phyloP scores from a whole-genome alignment of 2,329 filamentous ascomycete species.

The Ascocoryne sarcoides region DNA sequence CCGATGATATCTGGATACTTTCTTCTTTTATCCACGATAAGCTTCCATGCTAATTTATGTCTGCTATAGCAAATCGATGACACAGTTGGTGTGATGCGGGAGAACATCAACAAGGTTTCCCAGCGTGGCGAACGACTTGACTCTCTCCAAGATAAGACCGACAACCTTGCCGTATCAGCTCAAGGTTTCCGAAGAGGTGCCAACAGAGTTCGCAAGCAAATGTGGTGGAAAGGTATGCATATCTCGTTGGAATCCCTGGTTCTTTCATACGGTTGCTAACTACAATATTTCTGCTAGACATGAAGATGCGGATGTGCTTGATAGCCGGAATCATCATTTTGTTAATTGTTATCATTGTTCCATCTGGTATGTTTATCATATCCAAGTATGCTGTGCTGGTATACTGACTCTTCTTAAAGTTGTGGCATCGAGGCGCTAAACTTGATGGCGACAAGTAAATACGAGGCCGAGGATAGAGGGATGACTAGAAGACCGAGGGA shows the following conservation, averaged over 20 bases:
- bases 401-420: conserved; percentile 30
- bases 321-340: conserved; percentile 85
- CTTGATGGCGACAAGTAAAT: neutral
- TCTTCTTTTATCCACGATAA: no score
- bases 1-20: no score
- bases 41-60: conserved; percentile 16
- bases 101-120: conserved; percentile 95
- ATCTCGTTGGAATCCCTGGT: neutral
- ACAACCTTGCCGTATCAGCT: conserved; percentile 86
- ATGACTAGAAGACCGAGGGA: conserved; percentile 24
- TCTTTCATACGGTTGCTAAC: conserved; percentile 7
- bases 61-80: conserved; percentile 82
- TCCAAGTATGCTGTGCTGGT: neutral
- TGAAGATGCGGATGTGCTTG: conserved; percentile 99
- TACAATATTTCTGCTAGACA: conserved; percentile 45
- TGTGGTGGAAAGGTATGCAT: conserved; percentile 78
- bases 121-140: conserved; percentile 87
- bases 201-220: conserved; percentile 92
- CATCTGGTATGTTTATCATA: conserved; percentile 63
- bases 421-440: conserved; percentile 35
- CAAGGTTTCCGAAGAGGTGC: conserved; percentile 94
- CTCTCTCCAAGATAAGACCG: conserved; percentile 84
- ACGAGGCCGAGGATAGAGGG: conserved; percentile 13
- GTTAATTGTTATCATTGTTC: conserved; percentile 88
- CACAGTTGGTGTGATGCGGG: conserved; percentile 88